Base-by-base conservation (phyloP, 768 basidiomycete genomes). In the Kwoniella sp. region DNA sequence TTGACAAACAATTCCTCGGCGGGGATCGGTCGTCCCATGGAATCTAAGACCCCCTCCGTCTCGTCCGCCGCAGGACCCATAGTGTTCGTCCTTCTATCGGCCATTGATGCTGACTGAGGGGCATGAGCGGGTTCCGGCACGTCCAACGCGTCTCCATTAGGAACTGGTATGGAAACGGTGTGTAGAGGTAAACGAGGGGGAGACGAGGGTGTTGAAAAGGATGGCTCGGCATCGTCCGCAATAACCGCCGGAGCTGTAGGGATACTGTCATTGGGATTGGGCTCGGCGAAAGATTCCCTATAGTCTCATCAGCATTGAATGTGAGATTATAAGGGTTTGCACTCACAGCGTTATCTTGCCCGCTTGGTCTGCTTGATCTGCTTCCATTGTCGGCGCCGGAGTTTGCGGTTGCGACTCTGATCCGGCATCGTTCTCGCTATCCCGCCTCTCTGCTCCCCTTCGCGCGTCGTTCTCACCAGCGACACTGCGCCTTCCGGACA, bases 1-100 rank as follows among this genome's bases (percentile, higher is more conserved):
- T 98, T 98, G 76, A 96, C 85, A 78, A 93, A 95, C 59, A 97
- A 81, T 70, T 99, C 95, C 56, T 90, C 87, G n/a, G 85, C 83
- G 21, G 87, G 86, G 59, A 93, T 82, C 55, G 84, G 85, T 82
- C 81, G 57, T 12, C 69, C 75, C 37, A 62, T 60, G 66, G 76
- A 64, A 68, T 73, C 80, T 30, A 75, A 33, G 33, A 33, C 64
- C 1, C 72, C 74, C 25, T 76, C 74, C 7, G 36, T 53, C 48
- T 72, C 72, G 19, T 73, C 71, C 17, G 55, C 51, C 17, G 33
- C 53, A 37, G 29, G 22, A 44, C 40, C 33, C 33, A 33, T 33
- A 1, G 57, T 27, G 12, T 21, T 21, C 9, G 44, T 27, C 12
- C 46, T 17, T 17, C 55, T 55, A 33, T 64, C 53, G 13, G 55